phyloP scores from a whole-genome alignment of 2,329 filamentous ascomycete species.

The Aspergillus felis region DNA sequence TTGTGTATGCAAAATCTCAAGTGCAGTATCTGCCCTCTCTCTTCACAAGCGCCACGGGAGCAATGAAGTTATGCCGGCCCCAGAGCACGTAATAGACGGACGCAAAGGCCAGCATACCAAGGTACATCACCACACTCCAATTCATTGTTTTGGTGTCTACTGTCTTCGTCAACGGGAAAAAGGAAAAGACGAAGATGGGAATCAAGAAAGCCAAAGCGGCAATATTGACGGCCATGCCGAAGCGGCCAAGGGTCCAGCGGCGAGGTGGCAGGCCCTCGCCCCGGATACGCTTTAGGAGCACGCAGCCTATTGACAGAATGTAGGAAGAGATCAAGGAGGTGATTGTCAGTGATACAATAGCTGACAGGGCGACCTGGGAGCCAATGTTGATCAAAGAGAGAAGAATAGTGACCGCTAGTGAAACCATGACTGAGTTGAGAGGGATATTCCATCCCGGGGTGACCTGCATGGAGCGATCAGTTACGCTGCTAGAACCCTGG shows the following conservation, averaged over 20 bases:
- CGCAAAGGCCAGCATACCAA: conserved; percentile 42
- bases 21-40: conserved; percentile 12
- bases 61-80: conserved; percentile 40
- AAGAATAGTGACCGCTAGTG: conserved; percentile 42
- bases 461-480: conserved; percentile 24
- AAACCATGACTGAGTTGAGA: conserved; percentile 46
- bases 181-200: conserved; percentile 41
- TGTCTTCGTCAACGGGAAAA: conserved; percentile 39
- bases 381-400: conserved; percentile 52
- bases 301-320: conserved; percentile 45
- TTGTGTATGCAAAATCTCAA: background rate
- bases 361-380: conserved; percentile 43
- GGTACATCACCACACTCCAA: conserved; percentile 46
- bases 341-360: conserved; percentile 42
- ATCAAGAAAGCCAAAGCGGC: conserved; percentile 38
- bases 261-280: conserved; percentile 41
- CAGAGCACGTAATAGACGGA: conserved; percentile 40
- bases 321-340: conserved; percentile 42
- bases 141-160: conserved; percentile 43
- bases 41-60: conserved; percentile 36
- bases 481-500: background rate
- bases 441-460: conserved; percentile 41
- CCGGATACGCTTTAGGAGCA: conserved; percentile 43
- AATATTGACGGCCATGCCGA: conserved; percentile 43
- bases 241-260: conserved; percentile 45